These are phyloP conservation scores for Curvularia hawaiiensis DNA, from an alignment of 2,329 filamentous ascomycete genomes.

Conservation along the genomic window DNA sequence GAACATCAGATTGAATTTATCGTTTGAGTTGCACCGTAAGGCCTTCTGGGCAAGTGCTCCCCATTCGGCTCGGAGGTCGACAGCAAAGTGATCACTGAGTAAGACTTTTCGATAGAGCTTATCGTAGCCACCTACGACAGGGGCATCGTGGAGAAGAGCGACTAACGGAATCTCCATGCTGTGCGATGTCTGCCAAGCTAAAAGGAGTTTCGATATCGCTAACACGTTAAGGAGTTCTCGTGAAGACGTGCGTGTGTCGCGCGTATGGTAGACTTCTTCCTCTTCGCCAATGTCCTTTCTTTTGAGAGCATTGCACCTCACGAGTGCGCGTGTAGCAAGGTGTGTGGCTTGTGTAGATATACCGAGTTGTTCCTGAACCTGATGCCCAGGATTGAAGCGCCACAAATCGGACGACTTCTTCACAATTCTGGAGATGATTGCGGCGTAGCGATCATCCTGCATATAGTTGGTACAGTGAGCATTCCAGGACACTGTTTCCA, in stretches of 20 bases:
- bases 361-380: neutral
- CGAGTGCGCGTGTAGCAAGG: conserved; percentile 25
- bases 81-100: conserved; percentile 49
- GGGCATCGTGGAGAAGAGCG: conserved; percentile 40
- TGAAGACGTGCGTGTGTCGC: conserved; percentile 17
- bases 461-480: conserved; percentile 24
- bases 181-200: conserved; percentile 15
- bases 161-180: conserved; percentile 11
- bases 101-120: conserved; percentile 38
- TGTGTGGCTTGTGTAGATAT: conserved; percentile 14
- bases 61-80: conserved; percentile 50
- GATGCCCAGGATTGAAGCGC: conserved; percentile 6
- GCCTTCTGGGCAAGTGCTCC: conserved; percentile 51
- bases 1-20: conserved; percentile 53
- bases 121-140: conserved; percentile 49
- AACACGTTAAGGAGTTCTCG: conserved; percentile 14
- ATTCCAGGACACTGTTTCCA: conserved; percentile 44
- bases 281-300: neutral
- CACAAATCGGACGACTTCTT: conserved; percentile 17
- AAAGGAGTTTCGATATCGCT: conserved; percentile 19
- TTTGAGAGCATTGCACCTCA: neutral
- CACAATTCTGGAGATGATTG: conserved; percentile 21
- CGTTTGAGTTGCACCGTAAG: conserved; percentile 23
- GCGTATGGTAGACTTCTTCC: conserved; percentile 18
- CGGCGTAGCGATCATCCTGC: conserved; percentile 41